A percentile compares a stretch with the other conserved stretches of the same genome.
These are phyloP conservation scores for Sorghum bicolor DNA, from an alignment of 176 grass and related monocot genomes.

Conservation along the genomic window DNA sequence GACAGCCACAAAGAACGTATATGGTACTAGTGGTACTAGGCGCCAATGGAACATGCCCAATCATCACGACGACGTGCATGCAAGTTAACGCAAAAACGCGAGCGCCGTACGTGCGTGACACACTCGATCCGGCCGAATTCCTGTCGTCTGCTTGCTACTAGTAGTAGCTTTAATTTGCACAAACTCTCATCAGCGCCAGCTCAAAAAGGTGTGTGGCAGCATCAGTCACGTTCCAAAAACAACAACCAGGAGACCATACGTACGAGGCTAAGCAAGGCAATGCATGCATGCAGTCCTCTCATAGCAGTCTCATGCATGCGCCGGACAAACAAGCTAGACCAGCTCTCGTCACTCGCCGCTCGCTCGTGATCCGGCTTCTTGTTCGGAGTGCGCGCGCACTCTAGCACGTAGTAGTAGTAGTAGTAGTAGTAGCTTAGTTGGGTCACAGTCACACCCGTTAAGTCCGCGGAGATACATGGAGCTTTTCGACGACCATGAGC, in stretches of 20 bases:
- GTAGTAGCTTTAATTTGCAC: not conserved
- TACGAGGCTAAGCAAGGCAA: not conserved
- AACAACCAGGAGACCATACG: conserved; percentile 1
- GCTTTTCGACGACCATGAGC: conserved; percentile 20
- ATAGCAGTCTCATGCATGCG: not conserved
- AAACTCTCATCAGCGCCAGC: conserved; percentile 18
- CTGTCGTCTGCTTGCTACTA: conserved; percentile 22
- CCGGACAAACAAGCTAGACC: not conserved
- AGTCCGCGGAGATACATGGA: conserved; percentile 7
- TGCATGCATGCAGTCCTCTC: not conserved
- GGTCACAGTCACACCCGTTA: not conserved
- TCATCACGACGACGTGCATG: conserved; percentile 19
- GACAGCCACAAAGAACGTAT: not conserved
- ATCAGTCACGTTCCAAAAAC: not conserved
- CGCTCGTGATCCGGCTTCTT: not conserved
- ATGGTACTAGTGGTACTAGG: too few species aligned
- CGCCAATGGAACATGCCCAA: conserved; percentile 7
- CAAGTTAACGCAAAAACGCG: conserved; percentile 18
- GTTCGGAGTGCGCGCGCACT: not conserved
- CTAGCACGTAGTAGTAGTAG: too few species aligned
- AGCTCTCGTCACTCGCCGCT: not conserved
- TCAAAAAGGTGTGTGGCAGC: not conserved
- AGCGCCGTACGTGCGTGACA: conserved; percentile 27
- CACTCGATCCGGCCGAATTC: conserved; percentile 43
- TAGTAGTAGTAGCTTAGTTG: not conserved